phyloP scores from a whole-genome alignment of 176 grass and related monocot genomes.

The Triticum aestivum region DNA sequence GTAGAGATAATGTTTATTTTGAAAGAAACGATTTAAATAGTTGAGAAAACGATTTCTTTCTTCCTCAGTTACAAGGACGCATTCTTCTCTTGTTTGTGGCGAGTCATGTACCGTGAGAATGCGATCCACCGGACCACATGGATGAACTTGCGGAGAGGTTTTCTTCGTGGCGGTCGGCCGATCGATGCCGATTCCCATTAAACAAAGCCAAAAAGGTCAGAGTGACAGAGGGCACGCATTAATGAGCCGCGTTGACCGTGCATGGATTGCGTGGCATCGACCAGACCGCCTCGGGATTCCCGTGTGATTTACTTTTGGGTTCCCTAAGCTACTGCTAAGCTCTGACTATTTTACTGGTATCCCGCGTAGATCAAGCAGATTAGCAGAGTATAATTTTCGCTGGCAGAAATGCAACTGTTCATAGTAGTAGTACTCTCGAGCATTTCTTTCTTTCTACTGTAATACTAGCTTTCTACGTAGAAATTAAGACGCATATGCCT shows the following conservation, averaged over 20 bases:
- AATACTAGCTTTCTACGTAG: too few species aligned
- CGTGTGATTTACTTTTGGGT: not conserved
- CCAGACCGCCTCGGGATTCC: slow-evolving; percentile 18
- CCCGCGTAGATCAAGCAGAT: not conserved
- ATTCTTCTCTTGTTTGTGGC: not conserved
- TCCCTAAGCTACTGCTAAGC: not conserved
- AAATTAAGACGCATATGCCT: too few species aligned
- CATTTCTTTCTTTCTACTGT: too few species aligned
- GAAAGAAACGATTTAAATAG: too few species aligned
- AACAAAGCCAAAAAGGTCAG: not conserved
- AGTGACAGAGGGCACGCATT: not conserved
- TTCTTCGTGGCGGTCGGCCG: not conserved
- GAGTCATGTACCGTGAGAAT: not conserved
- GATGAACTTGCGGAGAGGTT: too few species aligned
- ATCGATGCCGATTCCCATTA: not conserved
- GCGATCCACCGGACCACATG: not conserved
- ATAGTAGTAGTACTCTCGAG: too few species aligned
- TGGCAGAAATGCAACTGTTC: not conserved
- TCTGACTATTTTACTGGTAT: not conserved
- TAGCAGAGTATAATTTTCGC: not conserved
- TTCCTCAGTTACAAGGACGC: not conserved
- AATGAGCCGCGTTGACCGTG: slow-evolving; percentile 18
- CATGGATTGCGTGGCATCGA: not conserved
- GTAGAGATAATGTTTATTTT: too few species aligned
- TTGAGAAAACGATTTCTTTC: not conserved